Evolutionary conservation across 1,139 yeast species (phyloP), one percentile per base, ranked within the genome.

Genomic region (Hyphopichia khmerensis): DNA sequence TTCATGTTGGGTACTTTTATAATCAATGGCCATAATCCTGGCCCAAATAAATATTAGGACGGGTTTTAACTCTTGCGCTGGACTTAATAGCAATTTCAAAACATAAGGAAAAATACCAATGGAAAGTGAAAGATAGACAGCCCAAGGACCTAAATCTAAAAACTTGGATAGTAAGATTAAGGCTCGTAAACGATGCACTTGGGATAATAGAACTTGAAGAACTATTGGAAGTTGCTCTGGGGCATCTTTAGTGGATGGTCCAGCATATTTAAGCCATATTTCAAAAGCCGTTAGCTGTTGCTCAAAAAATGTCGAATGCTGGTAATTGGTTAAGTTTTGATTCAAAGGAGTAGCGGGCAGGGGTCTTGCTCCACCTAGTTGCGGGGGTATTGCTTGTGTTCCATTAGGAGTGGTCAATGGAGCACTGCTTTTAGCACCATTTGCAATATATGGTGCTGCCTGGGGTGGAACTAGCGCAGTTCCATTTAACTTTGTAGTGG

Each of bases 31-130:
- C 95, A 93, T 88, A 21, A 93, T 89, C 51, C 99, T 74, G 0
- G 98, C 96, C 99, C 99, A 93, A 44, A 93, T 93, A 55, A 91
- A 95, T 1, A 95, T 93, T 45, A 93, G 67, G 2, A 93, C 96
- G 0, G 99, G 98, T 56, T 90, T 90, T 47, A 95, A 71, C 56
- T 95, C 99, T 33, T 89, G 95, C 0, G 98, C 96, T 0, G 99
- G 98, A 46, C 96, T 86, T 60, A 93, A 99, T 31, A 93, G 67
- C 30, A 95, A 72, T 55, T 91, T 89, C 46, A 93, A 71, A 23
- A 95, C 96, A 59, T 95, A 95, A 0, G 99, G 98, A 64, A 93
- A 93, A 31, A 93, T 93, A 23, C 99, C 98, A 53, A 93, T 91
- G 3, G 96, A 87, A 32, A 93, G 70, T 0, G 98, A 95, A 35